Evolutionary conservation across 805 yeast species (phyloP).

Genomic region (Debaryomyces hansenii): DNA sequence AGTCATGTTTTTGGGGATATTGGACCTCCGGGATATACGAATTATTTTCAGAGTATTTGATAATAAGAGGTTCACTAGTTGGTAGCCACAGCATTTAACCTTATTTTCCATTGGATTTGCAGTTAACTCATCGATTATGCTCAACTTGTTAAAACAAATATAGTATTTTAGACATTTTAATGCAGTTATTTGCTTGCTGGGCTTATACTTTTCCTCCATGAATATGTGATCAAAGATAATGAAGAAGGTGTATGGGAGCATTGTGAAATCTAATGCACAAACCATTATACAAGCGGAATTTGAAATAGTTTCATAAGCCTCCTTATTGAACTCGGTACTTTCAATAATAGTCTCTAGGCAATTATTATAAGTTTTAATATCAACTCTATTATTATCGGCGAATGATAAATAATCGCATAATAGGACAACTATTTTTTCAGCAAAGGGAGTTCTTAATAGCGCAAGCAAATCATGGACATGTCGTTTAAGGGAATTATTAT

Average conservation of each 20-base stretch:
- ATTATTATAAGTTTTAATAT: slow-evolving; percentile 1
- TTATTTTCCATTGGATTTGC: slow-evolving; percentile 10
- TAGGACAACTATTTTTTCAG: background rate
- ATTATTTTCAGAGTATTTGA: background rate
- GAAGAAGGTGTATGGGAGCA: slow-evolving; percentile 7
- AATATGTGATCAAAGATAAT: slow-evolving; percentile 5
- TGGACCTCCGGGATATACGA: background rate
- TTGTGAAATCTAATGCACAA: slow-evolving; percentile 7
- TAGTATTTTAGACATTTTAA: slow-evolving; percentile 12
- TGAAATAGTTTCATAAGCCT: slow-evolving; percentile 3
- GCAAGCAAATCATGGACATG: background rate
- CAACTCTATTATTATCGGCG: slow-evolving; percentile 6
- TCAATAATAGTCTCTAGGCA: slow-evolving; percentile 3
- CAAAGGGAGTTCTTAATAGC: background rate
- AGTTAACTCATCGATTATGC: slow-evolving; percentile 7
- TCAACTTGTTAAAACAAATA: slow-evolving; percentile 11
- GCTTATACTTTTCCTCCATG: background rate
- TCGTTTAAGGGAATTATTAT: background rate
- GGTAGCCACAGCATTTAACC: slow-evolving; percentile 8
- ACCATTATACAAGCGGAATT: slow-evolving; percentile 7
- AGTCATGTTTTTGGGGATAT: background rate
- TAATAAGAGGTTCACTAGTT: slow-evolving; percentile 3
- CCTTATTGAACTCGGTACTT: slow-evolving; percentile 1
- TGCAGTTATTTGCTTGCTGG: slow-evolving; percentile 1
- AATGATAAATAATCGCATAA: slow-evolving; percentile 10